A percentile compares a stretch with the other conserved stretches of the same genome.
phyloP scores from a whole-genome alignment of 1,284 basidiomycete species.

The Boletus mariae region DNA sequence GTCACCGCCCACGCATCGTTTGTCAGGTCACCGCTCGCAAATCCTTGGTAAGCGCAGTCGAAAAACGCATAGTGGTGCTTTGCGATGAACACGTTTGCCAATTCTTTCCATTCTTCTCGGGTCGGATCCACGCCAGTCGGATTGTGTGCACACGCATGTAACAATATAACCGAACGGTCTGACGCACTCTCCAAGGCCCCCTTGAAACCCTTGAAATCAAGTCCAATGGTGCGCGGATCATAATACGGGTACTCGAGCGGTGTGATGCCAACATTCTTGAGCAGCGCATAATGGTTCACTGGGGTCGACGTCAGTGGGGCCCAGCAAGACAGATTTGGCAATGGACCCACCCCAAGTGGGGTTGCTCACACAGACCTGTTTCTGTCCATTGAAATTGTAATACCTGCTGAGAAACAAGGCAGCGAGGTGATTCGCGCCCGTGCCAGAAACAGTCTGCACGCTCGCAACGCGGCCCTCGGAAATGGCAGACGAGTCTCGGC shows the following conservation, averaged over 20 bases:
- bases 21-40: slow-evolving; percentile 82
- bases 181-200: slow-evolving; percentile 63
- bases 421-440: slow-evolving; percentile 92
- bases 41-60: slow-evolving; percentile 95
- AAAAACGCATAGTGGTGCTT: slow-evolving; percentile 90
- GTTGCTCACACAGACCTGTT: slow-evolving; percentile 67
- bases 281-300: slow-evolving; percentile 92
- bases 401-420: slow-evolving; percentile 86
- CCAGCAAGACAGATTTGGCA: background rate
- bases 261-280: slow-evolving; percentile 79
- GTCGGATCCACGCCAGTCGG: slow-evolving; percentile 96
- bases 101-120: slow-evolving; percentile 79
- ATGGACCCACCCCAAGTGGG: slow-evolving; percentile 81
- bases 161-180: slow-evolving; percentile 77
- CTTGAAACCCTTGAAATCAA: slow-evolving; percentile 80
- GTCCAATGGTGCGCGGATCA: slow-evolving; percentile 83
- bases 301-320: slow-evolving; percentile 7
- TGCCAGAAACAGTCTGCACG: slow-evolving; percentile 92
- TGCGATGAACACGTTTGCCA: slow-evolving; percentile 72
- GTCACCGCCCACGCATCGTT: slow-evolving; percentile 74
- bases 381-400: slow-evolving; percentile 69
- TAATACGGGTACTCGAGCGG: slow-evolving; percentile 88
- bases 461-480: slow-evolving; percentile 68
- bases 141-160: slow-evolving; percentile 95
- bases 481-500: slow-evolving; percentile 69